phyloP scores from a whole-genome alignment of 2,329 filamentous ascomycete species.

The Gaeumannomyces sp. region DNA sequence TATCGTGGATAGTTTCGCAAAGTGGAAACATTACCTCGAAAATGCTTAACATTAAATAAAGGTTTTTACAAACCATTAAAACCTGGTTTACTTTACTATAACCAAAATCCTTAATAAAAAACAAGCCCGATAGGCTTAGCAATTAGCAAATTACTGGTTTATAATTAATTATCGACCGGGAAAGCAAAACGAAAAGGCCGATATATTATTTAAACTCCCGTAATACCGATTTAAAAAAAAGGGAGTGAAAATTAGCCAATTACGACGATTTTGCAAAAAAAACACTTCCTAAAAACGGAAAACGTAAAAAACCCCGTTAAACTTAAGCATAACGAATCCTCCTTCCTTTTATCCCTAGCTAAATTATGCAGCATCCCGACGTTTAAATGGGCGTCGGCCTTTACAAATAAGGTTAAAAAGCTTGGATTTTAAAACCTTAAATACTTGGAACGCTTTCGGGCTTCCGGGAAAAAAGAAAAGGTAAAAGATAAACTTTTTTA shows the following conservation, averaged over 20 bases:
- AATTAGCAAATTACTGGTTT: neutral
- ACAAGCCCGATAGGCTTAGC: neutral
- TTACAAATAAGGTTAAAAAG: neutral
- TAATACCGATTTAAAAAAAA: neutral
- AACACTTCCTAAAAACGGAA: too few relatives aligned
- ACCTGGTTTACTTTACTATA: neutral
- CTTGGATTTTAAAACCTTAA: neutral
- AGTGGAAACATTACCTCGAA: neutral
- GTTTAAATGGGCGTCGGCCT: neutral
- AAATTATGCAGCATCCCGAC: neutral
- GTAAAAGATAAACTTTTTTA: neutral
- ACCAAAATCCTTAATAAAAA: neutral
- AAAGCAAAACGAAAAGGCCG: neutral
- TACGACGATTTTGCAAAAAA: neutral
- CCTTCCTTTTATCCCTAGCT: neutral
- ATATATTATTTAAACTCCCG: neutral
- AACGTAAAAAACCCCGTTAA: too few relatives aligned
- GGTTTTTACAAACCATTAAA: neutral
- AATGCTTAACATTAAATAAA: neutral
- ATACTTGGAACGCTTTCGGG: neutral
- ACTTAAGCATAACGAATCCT: too few relatives aligned
- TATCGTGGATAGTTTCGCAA: neutral
- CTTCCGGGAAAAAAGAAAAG: neutral
- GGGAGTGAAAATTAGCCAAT: too few relatives aligned
- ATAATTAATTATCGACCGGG: neutral